Evolutionary conservation across 1,139 yeast genomes (phyloP), one percentile per base, ranked within the genome.

Genomic region (Geotrichum histeridarum): DNA sequence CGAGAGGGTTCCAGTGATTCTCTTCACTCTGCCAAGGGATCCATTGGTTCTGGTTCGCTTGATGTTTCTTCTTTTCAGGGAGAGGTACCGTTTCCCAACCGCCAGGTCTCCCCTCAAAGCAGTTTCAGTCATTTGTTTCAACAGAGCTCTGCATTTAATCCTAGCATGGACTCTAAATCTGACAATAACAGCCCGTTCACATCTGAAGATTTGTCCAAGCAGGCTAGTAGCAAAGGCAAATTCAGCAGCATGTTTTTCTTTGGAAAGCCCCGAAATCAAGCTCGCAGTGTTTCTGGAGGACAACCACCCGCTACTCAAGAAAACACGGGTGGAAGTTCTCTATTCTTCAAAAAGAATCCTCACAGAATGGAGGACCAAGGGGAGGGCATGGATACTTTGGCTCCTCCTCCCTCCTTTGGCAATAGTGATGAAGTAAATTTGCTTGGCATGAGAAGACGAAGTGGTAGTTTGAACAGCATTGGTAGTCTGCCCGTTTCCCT

Each of bases 201-300:
- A 4, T 11, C 32, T 14, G 50, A 53, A 12, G 55, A 45, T 17
- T 18, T 27, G 15, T 38, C 31, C 9, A 54, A 46, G 30, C 49
- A 41, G 33, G 50, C 46, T 14, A 33, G 18, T 9, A 33, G 37
- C 5, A 43, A 51, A 9, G 54, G 50, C 17, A 51, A 53, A 32
- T 52, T 52, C 31, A 42, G 53, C 27, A 54, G 57, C 38, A 55
- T 55, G 57, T 55, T 55, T 39, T 53, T 55, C 33, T 55, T 55
- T 52, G 55, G 57, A 18, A 51, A 50, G 37, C 53, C 50, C 18
- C 48, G 53, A 11, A 49, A 49, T 17, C 57, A 51, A 46, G 42
- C 33, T 33, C 36, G 56, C 11, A 53, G 37, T 11, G 27, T 47
- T 15, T 32, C 53, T 31, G 49, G 43, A 8, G 43, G 42, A 22